Evolutionary conservation across 345 rosid genomes (phyloP).

Genomic region (Heritiera littoralis): DNA sequence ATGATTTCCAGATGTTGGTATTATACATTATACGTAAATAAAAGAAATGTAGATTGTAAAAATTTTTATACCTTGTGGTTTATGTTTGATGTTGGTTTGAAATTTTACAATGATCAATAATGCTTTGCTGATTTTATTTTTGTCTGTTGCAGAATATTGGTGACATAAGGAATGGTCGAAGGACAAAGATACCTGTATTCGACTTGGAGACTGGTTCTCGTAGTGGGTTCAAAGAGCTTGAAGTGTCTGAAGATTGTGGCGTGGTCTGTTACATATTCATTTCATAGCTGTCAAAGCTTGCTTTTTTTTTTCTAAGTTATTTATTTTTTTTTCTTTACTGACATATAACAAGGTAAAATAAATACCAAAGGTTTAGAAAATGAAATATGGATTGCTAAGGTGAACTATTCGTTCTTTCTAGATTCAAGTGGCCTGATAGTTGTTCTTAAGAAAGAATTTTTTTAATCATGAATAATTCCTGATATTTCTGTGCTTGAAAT

Average conservation of each 20-base stretch:
- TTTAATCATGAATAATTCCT: neutral
- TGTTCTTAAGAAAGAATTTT: neutral
- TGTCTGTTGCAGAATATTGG: constrained; percentile 64
- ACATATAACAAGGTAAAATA: constrained; percentile 8
- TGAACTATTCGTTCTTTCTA: constrained; percentile 2
- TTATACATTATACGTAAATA: neutral
- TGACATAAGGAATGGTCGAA: constrained; percentile 64
- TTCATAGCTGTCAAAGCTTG: constrained; percentile 19
- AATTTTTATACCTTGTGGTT: neutral
- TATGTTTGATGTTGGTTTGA: neutral
- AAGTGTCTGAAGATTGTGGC: constrained; percentile 93
- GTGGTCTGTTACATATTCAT: constrained; percentile 59
- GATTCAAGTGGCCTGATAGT: neutral
- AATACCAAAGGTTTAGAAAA: constrained; percentile 2
- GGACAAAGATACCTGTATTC: constrained; percentile 80
- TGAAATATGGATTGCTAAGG: neutral
- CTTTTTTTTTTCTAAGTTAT: neutral
- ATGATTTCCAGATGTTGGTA: neutral
- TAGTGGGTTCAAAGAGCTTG: constrained; percentile 86
- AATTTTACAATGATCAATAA: neutral
- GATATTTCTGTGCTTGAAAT: constrained; percentile 4
- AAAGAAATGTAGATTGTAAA: constrained; percentile 1
- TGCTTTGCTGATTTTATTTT: neutral
- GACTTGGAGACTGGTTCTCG: constrained; percentile 91
- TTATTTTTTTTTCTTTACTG: neutral